Evolutionary conservation across 2,329 filamentous ascomycete species (phyloP), one percentile per base, ranked within the genome.

Genomic region (Sporothrix mexicana): DNA sequence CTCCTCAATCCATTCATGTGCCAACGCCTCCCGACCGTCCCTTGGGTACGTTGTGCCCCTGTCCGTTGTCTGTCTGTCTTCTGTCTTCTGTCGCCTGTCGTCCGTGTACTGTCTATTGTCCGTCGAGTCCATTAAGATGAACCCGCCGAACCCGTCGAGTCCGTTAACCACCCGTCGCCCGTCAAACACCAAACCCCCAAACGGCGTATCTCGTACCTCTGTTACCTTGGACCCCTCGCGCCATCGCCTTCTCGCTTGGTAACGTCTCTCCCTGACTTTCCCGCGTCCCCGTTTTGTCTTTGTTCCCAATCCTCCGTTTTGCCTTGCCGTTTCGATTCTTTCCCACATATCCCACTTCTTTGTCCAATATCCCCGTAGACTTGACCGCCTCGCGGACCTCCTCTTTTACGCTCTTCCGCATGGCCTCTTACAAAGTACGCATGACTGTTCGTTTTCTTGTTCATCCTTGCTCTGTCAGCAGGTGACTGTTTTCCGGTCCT

Each of bases 401-500:
- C 4, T 30, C 30, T 15, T 36, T 36, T 36, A 36, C 4, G 7
- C 30, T 36, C 30, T 36, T 36, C 30, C 59, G 43, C 59, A 62
- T 43, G 59, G 36, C 17, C 30, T 9, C 13, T 23, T 25, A 25
- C 53, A 23, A 20, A 25, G 41, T 20, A 20, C 36, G 59, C 59
- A 64, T 64, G 36, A 64, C 59, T 45, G 59, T n/a, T 64, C n/a
- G 36, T 25, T 57, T 59, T 51, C n/a, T 55, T 55, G 15, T 23
- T 55, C 51, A 12, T 55, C 51, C 36, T 20, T 45, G 59, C 36
- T 64, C 36, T 64, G 59, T 64, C 36, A 64, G 59, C 59, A 23
- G 59, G n/a, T 13, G 36, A 23, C 36, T 43, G 36, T 45, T 43
- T 4, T 62, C 41, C 36, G 17, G 25, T 20, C 7, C n/a, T 55